Percentiles rank a stretch among this genome's conserved stretches.
Conservation (phyloP, 129 eudicot species). For the Scalesia atractyloides region DNA sequence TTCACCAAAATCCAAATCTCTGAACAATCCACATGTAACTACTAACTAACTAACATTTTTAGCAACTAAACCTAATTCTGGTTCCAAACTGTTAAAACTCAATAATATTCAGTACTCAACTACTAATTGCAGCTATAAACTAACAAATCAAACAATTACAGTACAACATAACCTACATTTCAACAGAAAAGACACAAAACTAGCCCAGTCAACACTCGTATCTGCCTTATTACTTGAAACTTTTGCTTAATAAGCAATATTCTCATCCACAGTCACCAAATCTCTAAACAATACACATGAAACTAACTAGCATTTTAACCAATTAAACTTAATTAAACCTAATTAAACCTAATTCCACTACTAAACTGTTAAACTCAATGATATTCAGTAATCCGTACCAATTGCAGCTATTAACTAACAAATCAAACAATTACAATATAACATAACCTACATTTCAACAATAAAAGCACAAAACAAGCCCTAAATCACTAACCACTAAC, state of each 20-base stretch:
- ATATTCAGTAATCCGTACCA: not conserved
- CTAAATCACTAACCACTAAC: conserved; percentile 27
- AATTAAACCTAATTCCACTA: not conserved
- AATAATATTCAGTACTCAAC: not conserved
- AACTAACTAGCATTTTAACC: not conserved
- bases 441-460: conserved; percentile 22
- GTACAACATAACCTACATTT: conserved; percentile 13
- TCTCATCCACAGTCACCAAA: not conserved
- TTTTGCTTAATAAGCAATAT: not conserved
- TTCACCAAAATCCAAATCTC: not conserved
- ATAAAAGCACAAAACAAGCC: not conserved
- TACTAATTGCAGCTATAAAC: not conserved
- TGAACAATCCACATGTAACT: not conserved
- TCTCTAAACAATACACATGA: not conserved
- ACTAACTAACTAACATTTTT: not conserved
- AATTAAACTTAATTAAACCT: too few species aligned
- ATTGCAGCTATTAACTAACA: conserved; percentile 9
- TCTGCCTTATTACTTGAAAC: not conserved
- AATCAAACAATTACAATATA: not conserved
- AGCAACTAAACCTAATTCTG: not conserved
- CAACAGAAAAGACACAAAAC: not conserved
- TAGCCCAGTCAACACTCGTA: not conserved
- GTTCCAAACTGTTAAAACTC: conserved; percentile 1
- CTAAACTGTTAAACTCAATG: conserved; percentile 6
- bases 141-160: not conserved